A percentile compares a stretch with the other conserved stretches of the same genome.
Conservation (phyloP, 768 basidiomycete species). For the Rhizopogon salebrosus region DNA sequence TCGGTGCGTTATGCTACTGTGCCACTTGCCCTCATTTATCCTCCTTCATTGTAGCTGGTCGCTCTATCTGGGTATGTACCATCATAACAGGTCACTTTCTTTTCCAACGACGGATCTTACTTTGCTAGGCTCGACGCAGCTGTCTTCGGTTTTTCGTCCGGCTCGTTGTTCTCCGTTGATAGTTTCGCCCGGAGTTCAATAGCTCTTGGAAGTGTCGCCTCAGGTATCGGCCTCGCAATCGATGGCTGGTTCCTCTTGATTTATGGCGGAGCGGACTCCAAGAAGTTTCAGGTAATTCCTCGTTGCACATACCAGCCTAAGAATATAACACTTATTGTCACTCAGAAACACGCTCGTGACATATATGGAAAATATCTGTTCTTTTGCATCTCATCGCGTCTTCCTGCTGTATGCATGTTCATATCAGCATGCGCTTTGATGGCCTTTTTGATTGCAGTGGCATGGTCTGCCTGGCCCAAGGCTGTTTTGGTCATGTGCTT, state of each 20-base stretch:
- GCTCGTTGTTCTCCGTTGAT: slow-evolving; percentile 45
- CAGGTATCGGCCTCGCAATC: slow-evolving; percentile 59
- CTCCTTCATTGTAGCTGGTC: slow-evolving; percentile 38
- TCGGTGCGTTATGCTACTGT: slow-evolving; percentile 35
- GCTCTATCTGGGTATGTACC: slow-evolving; percentile 51
- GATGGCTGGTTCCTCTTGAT: slow-evolving; percentile 63
- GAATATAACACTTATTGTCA: neutral
- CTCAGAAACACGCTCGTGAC: slow-evolving; percentile 45
- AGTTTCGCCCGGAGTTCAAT: slow-evolving; percentile 45
- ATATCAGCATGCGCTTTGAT: slow-evolving; percentile 52
- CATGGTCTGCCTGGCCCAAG: slow-evolving; percentile 58
- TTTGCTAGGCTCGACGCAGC: slow-evolving; percentile 39
- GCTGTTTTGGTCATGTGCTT: slow-evolving; percentile 58
- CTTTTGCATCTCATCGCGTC: slow-evolving; percentile 61
- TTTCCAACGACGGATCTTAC: slow-evolving; percentile 1
- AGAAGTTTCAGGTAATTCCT: slow-evolving; percentile 49
- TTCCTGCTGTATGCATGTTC: slow-evolving; percentile 60
- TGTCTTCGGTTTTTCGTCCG: slow-evolving; percentile 58
- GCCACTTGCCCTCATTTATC: neutral
- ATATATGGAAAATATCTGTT: slow-evolving; percentile 59
- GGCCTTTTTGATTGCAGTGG: slow-evolving; percentile 54
- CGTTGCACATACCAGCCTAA: no score
- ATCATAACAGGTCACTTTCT: neutral
- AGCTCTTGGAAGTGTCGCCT: slow-evolving; percentile 51
- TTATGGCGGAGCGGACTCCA: slow-evolving; percentile 49